Conservation (phyloP, 106 monocot genomes). For the Iris macrosiphon region DNA sequence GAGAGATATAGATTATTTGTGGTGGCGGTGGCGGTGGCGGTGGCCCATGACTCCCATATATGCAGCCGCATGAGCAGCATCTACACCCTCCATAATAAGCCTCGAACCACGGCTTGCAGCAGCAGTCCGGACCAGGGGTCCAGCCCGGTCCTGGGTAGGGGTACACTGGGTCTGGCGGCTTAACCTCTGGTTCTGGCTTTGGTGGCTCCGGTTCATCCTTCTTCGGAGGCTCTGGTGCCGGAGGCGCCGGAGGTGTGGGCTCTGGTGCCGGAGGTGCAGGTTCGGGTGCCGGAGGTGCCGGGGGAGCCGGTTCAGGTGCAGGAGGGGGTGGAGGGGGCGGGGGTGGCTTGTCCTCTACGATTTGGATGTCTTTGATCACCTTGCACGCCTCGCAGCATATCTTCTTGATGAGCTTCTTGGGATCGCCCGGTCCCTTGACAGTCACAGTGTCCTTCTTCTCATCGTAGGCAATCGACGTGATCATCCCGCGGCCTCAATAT, state of each 20-base stretch:
- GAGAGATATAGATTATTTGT: background rate
- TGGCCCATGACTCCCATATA: background rate
- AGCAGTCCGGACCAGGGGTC: slow-evolving; percentile 13
- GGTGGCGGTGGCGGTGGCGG: background rate
- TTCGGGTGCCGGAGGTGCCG: background rate
- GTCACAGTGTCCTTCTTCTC: slow-evolving; percentile 23
- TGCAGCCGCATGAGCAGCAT: slow-evolving; percentile 27
- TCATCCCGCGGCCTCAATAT: slow-evolving; percentile 3
- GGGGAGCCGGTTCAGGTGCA: background rate
- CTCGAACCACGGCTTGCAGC: slow-evolving; percentile 31
- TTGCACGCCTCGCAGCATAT: slow-evolving; percentile 22
- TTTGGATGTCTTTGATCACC: slow-evolving; percentile 18
- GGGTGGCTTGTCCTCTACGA: background rate
- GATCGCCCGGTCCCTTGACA: slow-evolving; percentile 20
- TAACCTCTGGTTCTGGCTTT: background rate
- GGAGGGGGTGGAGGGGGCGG: background rate
- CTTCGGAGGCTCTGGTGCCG: background rate
- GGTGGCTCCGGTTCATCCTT: slow-evolving; percentile 1
- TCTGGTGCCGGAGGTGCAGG: background rate
- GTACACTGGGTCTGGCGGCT: background rate
- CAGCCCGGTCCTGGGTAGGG: background rate
- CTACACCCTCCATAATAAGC: slow-evolving; percentile 26
- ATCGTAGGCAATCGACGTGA: slow-evolving; percentile 13
- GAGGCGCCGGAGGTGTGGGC: background rate
- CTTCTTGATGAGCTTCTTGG: slow-evolving; percentile 7